phyloP scores from a whole-genome alignment of 768 basidiomycete genomes.

The Panaeolus cyanescens region DNA sequence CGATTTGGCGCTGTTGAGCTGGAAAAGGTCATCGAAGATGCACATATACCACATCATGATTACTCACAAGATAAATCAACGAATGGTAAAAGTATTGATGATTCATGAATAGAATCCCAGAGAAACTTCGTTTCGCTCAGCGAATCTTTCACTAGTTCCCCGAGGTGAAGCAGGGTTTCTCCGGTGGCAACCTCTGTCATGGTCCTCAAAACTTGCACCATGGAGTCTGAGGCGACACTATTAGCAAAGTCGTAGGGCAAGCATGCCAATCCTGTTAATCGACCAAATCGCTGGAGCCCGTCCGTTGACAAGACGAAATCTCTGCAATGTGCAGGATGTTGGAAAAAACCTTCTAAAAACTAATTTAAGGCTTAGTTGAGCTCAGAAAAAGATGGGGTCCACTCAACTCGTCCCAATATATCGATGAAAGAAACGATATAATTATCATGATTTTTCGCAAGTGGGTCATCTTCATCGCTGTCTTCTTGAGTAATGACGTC shows the following conservation, averaged over 20 bases:
- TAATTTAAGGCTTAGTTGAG: slow-evolving; percentile 27
- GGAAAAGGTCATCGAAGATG: slow-evolving; percentile 3
- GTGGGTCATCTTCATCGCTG: slow-evolving; percentile 25
- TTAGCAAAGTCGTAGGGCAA: slow-evolving; percentile 88
- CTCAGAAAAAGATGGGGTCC: neutral
- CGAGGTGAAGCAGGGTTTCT: slow-evolving; percentile 71
- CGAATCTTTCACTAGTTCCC: slow-evolving; percentile 69
- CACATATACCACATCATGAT: slow-evolving; percentile 3
- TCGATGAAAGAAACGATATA: slow-evolving; percentile 78
- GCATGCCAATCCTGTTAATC: slow-evolving; percentile 80
- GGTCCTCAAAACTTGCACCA: slow-evolving; percentile 86
- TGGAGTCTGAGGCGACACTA: slow-evolving; percentile 81
- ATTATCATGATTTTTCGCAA: slow-evolving; percentile 68
- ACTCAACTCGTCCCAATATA: slow-evolving; percentile 70
- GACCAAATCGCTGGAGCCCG: slow-evolving; percentile 72
- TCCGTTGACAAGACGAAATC: slow-evolving; percentile 83
- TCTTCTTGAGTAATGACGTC: slow-evolving; percentile 16
- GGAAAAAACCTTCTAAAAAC: slow-evolving; percentile 95
- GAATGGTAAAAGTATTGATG: slow-evolving; percentile 66
- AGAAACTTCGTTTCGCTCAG: slow-evolving; percentile 70
- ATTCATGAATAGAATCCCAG: slow-evolving; percentile 56
- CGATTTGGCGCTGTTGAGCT: slow-evolving; percentile 49
- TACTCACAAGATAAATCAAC: slow-evolving; percentile 56
- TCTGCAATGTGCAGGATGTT: slow-evolving; percentile 85
- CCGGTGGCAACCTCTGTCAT: slow-evolving; percentile 85